A percentile compares a stretch with the other conserved stretches of the same genome.
Evolutionary conservation across 169 alveolate species (phyloP).

Genomic region (Nephromyces sp.): DNA sequence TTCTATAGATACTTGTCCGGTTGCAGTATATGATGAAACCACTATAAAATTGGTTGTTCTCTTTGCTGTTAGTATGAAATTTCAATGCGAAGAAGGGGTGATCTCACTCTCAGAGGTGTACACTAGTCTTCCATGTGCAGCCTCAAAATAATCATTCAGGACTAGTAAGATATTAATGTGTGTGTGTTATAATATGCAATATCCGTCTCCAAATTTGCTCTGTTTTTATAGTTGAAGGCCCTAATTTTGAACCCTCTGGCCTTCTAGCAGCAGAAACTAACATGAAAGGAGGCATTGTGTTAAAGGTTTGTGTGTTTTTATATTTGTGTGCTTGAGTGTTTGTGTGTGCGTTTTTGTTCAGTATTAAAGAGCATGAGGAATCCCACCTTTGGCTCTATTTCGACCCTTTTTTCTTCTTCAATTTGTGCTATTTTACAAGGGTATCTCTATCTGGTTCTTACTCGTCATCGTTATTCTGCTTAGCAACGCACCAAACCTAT

Average conservation of each 20-base stretch:
- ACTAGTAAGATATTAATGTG: too few relatives aligned
- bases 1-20: too few relatives aligned
- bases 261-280: constrained; percentile 61
- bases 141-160: too few relatives aligned
- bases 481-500: too few relatives aligned
- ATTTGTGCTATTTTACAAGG: neutral
- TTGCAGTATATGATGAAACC: too few relatives aligned
- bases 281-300: constrained; percentile 42
- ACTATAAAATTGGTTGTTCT: too few relatives aligned
- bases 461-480: too few relatives aligned
- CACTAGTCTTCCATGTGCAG: too few relatives aligned
- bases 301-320: neutral
- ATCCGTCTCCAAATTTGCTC: neutral
- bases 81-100: too few relatives aligned
- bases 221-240: constrained; percentile 4
- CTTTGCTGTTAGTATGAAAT: too few relatives aligned
- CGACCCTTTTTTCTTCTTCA: neutral
- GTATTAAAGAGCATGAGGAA: neutral
- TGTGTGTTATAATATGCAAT: neutral
- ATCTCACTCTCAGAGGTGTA: too few relatives aligned
- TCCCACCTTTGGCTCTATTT: neutral
- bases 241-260: constrained; percentile 77
- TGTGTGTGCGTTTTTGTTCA: neutral
- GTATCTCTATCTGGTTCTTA: neutral
- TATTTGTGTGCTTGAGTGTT: neutral